Evolutionary conservation across 768 basidiomycete genomes (phyloP), one percentile per base, ranked within the genome.

Genomic region (Suillus subalutaceus): DNA sequence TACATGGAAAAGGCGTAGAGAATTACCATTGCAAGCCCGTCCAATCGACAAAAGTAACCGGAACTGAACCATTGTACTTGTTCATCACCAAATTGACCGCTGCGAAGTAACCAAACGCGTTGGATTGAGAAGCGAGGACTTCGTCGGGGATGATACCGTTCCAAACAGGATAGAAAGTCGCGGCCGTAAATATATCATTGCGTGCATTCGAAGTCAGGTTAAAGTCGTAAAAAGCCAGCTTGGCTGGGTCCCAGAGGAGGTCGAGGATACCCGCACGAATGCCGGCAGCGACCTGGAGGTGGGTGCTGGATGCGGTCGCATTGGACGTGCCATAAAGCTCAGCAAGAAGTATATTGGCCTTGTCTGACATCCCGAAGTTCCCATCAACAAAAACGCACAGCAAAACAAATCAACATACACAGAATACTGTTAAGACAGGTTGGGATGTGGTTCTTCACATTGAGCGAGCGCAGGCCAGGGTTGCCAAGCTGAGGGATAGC

Each of bases 161-260:
- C 96, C 95, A 97, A 59, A 90, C 81, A 0, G 96, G 93, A 75
- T 94, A 94, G 80, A 88, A 95, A 1, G 86, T 88, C 1, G 92
- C 95, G 3, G 80, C 83, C n/a, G 87, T 87, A 79, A 90, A 95
- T 38, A 93, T 73, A 58, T 70, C 77, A 71, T 87, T 89, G 62
- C 90, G 87, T 16, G 85, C 73, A 60, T 89, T 88, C 3, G 88
- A 84, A 8, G 86, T 89, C 48, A 90, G 76, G 75, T 94, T 93
- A 79, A 91, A 97, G 77, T 97, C 96, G 72, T 96, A 96, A 78
- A 96, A 97, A 0, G 90, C 90, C n/a, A 94, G 81, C 81, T 91
- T 92, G 9, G 80, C 77, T 0, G 87, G 69, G 73, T 97, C 92
- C 95, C 96, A 97, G 77, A 88, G 82, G 10, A 97, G 85, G 74